Evolutionary conservation across 331 rosid species (phyloP), one percentile per base, ranked within the genome.

Genomic region (Ulmus americana): DNA sequence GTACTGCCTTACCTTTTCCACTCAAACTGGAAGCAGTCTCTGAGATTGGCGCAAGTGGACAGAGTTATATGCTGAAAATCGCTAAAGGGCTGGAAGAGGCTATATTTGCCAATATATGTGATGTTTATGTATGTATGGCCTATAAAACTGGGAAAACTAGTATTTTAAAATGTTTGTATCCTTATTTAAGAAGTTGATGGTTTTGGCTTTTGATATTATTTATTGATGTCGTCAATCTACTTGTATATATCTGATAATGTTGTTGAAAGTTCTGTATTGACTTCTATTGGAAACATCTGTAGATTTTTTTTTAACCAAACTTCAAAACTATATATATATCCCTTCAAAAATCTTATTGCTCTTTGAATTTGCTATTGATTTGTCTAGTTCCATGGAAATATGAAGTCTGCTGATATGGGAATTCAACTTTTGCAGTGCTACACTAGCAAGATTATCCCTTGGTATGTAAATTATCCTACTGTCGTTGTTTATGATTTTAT

Each of bases 401-500:
- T 59, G 59, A 76, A 43, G 73, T 75, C 85, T 68, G 80, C 79
- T 11, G 83, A 85, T 61, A 70, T 44, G 48, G 67, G 78, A 50
- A 52, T 83, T 68, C 80, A 74, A 74, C 95, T 92, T 80, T 77
- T 92, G 78, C 88, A 87, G 63, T 89, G 95, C 83, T 89, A 70
- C 81, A 77, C 95, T 55, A 68, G 74, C 73, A 85, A 86, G 84
- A 61, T 89, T 78, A 83, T 89, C 67, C 87, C 97, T 46, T 84
- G 97, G 98, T 89, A 92, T 55, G 70, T 39, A 15, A 28, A 22
- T 71, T 74, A 28, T 69, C 56, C 58, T 22, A 41, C 22, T 55
- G 41, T 50, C 41, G 39, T n/a, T 59, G 15, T 68, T 18, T 39
- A 5, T 39, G 43, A 35, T 42, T 43, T 66, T 15, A 41, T 41